These are phyloP conservation scores for Talaromyces marneffei DNA, from an alignment of 2,329 filamentous ascomycete species.

Conservation along the genomic window DNA sequence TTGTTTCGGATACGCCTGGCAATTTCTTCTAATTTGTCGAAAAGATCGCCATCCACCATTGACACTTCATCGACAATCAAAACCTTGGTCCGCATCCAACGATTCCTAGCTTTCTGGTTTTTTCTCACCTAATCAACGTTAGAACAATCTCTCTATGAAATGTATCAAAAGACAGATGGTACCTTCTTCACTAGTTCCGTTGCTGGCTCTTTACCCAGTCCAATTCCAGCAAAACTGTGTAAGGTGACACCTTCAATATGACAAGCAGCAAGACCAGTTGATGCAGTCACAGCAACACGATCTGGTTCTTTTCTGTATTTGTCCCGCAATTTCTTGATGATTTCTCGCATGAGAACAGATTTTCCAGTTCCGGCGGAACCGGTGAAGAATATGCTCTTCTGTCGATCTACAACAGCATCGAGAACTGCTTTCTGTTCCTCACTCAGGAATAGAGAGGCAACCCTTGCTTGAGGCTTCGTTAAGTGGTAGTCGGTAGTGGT, in stretches of 20 bases:
- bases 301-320: conserved; percentile 75
- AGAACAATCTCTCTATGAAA: conserved; percentile 8
- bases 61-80: conserved; percentile 93
- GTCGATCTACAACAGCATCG: conserved; percentile 70
- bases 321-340: conserved; percentile 71
- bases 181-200: conserved; percentile 74
- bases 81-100: conserved; percentile 83
- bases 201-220: conserved; percentile 83
- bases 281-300: conserved; percentile 86
- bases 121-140: conserved; percentile 56
- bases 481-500: conserved; percentile 40
- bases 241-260: conserved; percentile 94
- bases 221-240: conserved; percentile 94
- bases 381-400: conserved; percentile 93
- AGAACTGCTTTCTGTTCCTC: conserved; percentile 81
- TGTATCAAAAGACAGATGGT: not conserved
- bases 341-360: conserved; percentile 88
- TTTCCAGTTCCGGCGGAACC: conserved; percentile 95
- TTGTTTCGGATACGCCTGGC: conserved; percentile 83
- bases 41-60: conserved; percentile 96
- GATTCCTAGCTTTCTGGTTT: conserved; percentile 78
- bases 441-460: conserved; percentile 65
- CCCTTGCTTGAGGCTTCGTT: conserved; percentile 29
- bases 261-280: conserved; percentile 90
- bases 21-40: conserved; percentile 90